Base-by-base conservation (phyloP, 148 eudicot species). In the Dysphania ambrosioides region DNA sequence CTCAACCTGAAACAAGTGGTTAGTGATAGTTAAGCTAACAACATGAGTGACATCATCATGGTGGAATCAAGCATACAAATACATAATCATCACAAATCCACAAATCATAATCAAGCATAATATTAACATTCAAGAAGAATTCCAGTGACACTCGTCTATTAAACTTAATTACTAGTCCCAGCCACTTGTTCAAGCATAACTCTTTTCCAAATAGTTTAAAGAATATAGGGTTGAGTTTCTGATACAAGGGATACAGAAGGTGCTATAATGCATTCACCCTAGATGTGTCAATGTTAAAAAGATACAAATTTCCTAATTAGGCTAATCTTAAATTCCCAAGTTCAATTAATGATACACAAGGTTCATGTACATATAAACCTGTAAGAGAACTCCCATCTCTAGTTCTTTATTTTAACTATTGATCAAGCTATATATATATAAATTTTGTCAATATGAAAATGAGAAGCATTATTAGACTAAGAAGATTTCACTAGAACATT, bases 1-100 rank as follows among this genome's bases (percentile, higher is more conserved):
- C 64, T 86, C 85, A 49, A 63, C 88, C 98, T 91, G 89, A 67
- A 72, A 79, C 56, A 68, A 21, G 70, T 59, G 35, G 71, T 23
- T 19, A 34, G 68, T 65, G 24, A 68, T 26, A 38, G 18, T 59
- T 66, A 66, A 2, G 57, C 66, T 59, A 30, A 13, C 15, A 8
- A 68, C 72, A 36, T 8, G 29, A 55, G 78, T 27, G 40, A 35
- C 5, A 53, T 24, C 27, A 42, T 40, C 27, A 57, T 24, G 40
- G 4, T 24, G 32, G 32, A 24, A 29, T 8, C 0, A 58, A 27
- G 11, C 40, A 36, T 36, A 66, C 36, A 35, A 23, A 36, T 16
- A 21, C 64, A 41, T 34, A 53, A 26, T 23, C 42, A 35, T 38
- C 36, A 72, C 9, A 58, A 64, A 12, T 34, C 31, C 36, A 72